Evolutionary conservation across 495 filamentous ascomycete genomes (phyloP), one percentile per base, ranked within the genome.

Genomic region (Neurospora sp.): DNA sequence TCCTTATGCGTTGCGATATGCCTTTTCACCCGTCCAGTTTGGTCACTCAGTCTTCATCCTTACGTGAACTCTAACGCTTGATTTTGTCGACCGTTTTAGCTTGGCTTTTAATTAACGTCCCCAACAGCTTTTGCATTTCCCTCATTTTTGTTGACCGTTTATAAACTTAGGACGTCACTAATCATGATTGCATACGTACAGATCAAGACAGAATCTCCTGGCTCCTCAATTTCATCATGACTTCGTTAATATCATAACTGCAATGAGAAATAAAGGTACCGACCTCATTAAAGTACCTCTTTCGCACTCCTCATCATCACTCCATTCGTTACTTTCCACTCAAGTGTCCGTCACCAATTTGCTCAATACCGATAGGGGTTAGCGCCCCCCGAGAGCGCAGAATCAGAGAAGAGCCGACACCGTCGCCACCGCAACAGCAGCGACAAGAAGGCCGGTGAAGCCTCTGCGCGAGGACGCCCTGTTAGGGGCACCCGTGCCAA

Each of bases 401-500:
- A 34, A 62, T 62, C 13, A 62, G 28, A 62, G 28, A 62, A 62
- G 15, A 34, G 28, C 54, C 21, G 28, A 62, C 54, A 34, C 54
- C 54, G 7, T 19, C 28, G 28, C 79, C 13, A 54, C 76, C 4
- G 69, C 78, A 39, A 77, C 72, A 1, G 73, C 76, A 3, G 73
- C 80, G 7, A 74, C 71, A 1, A 77, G 36, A 17, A 77, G 76
- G 24, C 72, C 69, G 66, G 28, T 62, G 71, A 77, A 2, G 76
- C 78, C 15, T 73, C 70, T 9, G 74, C 80, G 78, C 15, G 76
- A 76, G 17, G 80, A 73, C 0, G 78, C 78, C 1, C 75, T 72
- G 45, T 79, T 77, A 15, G 70, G 75, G 6, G 39, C 17, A 2
- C 39, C 77, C 3, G 75, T 80, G 19, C 80, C 80, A 39, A 81